phyloP scores from a whole-genome alignment of 805 yeast species.

The Isabelozyma rhagii region DNA sequence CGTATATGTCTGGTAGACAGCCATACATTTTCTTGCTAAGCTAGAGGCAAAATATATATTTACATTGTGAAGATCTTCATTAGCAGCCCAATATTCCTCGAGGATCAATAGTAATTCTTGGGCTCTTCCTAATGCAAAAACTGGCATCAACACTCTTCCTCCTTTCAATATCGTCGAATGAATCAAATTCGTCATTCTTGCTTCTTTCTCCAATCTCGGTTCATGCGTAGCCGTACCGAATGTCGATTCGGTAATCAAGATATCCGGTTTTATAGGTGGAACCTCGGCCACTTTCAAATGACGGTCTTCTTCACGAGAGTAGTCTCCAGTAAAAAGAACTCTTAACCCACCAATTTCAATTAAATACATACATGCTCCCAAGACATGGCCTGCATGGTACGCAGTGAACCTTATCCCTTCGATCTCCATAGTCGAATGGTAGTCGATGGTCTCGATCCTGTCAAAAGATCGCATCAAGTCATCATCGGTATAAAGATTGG shows the following conservation, averaged over 20 bases:
- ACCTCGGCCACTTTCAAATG: conserved; percentile 94
- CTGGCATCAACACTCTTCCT: conserved; percentile 90
- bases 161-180: conserved; percentile 84
- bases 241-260: conserved; percentile 90
- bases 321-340: conserved; percentile 91
- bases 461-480: conserved; percentile 87
- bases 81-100: conserved; percentile 91
- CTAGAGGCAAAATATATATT: conserved; percentile 90
- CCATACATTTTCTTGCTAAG: conserved; percentile 93
- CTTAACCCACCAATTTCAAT: conserved; percentile 92
- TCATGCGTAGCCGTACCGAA: conserved; percentile 98
- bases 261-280: conserved; percentile 83
- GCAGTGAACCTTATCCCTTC: conserved; percentile 96
- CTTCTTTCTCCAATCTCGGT: conserved; percentile 82
- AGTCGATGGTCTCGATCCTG: conserved; percentile 88
- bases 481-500: conserved; percentile 79
- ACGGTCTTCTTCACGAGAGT: conserved; percentile 92
- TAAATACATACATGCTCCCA: conserved; percentile 98
- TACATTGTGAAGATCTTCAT: conserved; percentile 76
- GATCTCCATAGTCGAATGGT: conserved; percentile 91
- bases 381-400: conserved; percentile 98
- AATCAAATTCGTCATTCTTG: conserved; percentile 72
- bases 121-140: conserved; percentile 94
- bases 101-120: conserved; percentile 87
- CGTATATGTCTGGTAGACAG: conserved; percentile 93